Conservation (phyloP, 1,284 basidiomycete genomes). For the Microbotryum saponariae region DNA sequence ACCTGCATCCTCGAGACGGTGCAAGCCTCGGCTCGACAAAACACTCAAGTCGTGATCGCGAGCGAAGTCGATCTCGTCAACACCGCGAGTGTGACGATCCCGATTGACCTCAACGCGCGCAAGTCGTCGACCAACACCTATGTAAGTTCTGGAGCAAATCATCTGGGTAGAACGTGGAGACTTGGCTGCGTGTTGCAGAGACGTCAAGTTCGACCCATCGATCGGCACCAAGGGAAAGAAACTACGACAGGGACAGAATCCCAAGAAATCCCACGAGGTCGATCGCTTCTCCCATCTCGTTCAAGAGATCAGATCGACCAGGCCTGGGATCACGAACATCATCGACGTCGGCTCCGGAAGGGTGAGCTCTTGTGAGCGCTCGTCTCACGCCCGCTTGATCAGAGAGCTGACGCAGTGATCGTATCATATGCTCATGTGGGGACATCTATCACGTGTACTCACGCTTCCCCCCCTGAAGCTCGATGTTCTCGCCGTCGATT, state of each 20-base stretch:
- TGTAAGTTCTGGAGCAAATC: conserved; percentile 3
- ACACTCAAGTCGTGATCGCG: conserved; percentile 1
- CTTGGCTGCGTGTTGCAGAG: too few relatives aligned
- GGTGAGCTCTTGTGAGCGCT: conserved; percentile 5
- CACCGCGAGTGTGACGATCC: conserved; percentile 5
- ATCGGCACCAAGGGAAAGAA: background rate
- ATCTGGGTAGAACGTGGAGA: background rate
- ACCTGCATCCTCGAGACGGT: conserved; percentile 15
- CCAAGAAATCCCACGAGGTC: conserved; percentile 30
- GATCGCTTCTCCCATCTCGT: conserved; percentile 12
- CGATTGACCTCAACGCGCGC: background rate
- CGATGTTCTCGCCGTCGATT: conserved; percentile 32
- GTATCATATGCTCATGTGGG: conserved; percentile 3
- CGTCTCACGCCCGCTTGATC: too few relatives aligned
- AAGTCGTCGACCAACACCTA: conserved; percentile 6
- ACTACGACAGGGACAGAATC: conserved; percentile 8
- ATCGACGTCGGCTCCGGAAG: conserved; percentile 30
- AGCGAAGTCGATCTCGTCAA: conserved; percentile 13
- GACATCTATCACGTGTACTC: conserved; percentile 27
- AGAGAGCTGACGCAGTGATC: too few relatives aligned
- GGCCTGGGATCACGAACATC: conserved; percentile 6
- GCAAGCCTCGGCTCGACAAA: background rate
- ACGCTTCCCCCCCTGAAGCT: conserved; percentile 18
- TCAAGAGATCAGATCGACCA: background rate
- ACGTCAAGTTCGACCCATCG: background rate